Evolutionary conservation across 164 flowering plant species (phyloP), one percentile per base, ranked within the genome.

Genomic region (Vitis riparia): DNA sequence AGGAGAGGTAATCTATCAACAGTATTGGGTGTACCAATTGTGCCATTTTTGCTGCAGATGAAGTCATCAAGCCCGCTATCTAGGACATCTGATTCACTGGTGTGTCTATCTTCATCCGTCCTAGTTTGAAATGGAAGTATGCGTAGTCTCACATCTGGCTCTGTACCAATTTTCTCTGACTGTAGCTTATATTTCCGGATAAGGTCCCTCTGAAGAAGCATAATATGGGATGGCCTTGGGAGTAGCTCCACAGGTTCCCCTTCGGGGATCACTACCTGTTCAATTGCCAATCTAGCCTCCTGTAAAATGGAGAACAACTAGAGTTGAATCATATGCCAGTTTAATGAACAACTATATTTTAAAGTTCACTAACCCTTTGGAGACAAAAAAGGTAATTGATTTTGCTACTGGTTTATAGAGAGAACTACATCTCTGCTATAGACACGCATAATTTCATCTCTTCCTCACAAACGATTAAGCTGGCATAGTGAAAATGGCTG

Each of bases 281-380:
- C 97, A 19, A 94, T 85, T 51, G 94, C 96, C 58, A 90, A 71
- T 70, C 98, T 84, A 51, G 89, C 94, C 75, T 94, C 98, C 98
- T 94, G 83, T 15, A 62, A 58, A 51, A 55, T 23, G 50, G 63
- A 59, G 55, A 53, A 52, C n/a, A 63, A 66, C 4, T 37, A 2
- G 14, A 66, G 27, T 56, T 51, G 44, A 9, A 62, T 9, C 44
- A 9, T 2, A 49, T 47, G 32, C 44, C 8, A 27, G 55, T 19
- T 64, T 49, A 64, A 15, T 11, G 9, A 64, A 64, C 19, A 64
- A 64, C 19, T 15, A 11, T 1, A 30, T 29, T 27, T 37, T 37
- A 1, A 37, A 1, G 44, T 37, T 37, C 44, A 53, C 37, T 19
- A 59, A 59, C 11, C 2, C 1, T 23, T 9, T 59, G 37, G 37